Evolutionary conservation across 805 yeast genomes (phyloP).

Genomic region (Metschnikowia arizonensis): DNA sequence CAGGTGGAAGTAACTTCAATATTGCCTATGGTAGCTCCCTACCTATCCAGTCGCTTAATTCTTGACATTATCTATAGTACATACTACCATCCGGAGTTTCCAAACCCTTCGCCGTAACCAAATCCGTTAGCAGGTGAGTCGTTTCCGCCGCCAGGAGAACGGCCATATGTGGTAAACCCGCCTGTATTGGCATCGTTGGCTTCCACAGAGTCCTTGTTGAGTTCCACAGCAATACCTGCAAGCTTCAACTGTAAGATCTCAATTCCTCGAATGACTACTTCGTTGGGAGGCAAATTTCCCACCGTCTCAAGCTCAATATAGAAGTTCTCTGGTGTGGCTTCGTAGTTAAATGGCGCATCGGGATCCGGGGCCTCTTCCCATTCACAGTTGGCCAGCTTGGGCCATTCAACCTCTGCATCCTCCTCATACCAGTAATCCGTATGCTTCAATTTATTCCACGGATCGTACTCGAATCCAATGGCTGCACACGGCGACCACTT

Average conservation of each 20-base stretch:
- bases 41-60: neutral
- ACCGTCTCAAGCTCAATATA: conserved; percentile 91
- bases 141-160: conserved; percentile 34
- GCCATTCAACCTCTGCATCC: conserved; percentile 90
- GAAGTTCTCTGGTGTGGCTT: conserved; percentile 74
- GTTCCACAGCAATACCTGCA: conserved; percentile 77
- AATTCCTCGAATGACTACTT: conserved; percentile 81
- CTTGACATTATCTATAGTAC: conserved; percentile 3
- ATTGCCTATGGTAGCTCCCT: too few relatives aligned
- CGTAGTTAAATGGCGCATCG: conserved; percentile 80
- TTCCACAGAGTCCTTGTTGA: conserved; percentile 44
- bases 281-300: conserved; percentile 84
- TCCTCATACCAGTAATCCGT: conserved; percentile 97
- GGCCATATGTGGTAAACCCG: conserved; percentile 47
- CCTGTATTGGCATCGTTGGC: conserved; percentile 41
- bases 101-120: conserved; percentile 34
- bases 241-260: conserved; percentile 83
- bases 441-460: conserved; percentile 96
- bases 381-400: conserved; percentile 78
- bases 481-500: conserved; percentile 98
- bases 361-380: conserved; percentile 95
- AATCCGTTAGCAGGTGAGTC: conserved; percentile 25
- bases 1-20: conserved; percentile 43
- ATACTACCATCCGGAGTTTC: conserved; percentile 29
- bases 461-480: conserved; percentile 94